Conservation (phyloP, 441 rosid species). For the Eutrema salsugineum region DNA sequence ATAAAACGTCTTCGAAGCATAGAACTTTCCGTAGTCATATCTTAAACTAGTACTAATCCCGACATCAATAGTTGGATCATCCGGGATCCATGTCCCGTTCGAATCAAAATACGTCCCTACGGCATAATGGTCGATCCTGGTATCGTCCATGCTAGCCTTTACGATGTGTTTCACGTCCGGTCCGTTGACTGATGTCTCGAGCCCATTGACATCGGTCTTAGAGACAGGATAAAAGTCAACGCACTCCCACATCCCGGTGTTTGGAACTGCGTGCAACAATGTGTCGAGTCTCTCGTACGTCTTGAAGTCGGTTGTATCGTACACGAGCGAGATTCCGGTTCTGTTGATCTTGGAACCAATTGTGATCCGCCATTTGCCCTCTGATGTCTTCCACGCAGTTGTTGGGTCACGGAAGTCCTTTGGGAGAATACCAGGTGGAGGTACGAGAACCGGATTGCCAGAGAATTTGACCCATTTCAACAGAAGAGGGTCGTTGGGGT, state of each 20-base stretch:
- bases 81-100: constrained; percentile 63
- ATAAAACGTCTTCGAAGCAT: constrained; percentile 90
- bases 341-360: constrained; percentile 69
- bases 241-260: constrained; percentile 98
- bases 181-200: constrained; percentile 70
- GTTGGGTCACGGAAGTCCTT: constrained; percentile 93
- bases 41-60: constrained; percentile 65
- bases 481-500: constrained; percentile 76
- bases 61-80: constrained; percentile 65
- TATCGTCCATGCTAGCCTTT: constrained; percentile 82
- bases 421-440: constrained; percentile 59
- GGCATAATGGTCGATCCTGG: constrained; percentile 78
- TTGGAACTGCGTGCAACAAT: constrained; percentile 56
- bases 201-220: constrained; percentile 35
- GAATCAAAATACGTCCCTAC: constrained; percentile 71
- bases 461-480: constrained; percentile 73
- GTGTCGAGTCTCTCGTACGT: constrained; percentile 41
- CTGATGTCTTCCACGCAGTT: constrained; percentile 75
- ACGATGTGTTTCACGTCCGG: constrained; percentile 72
- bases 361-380: constrained; percentile 74
- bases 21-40: constrained; percentile 85
- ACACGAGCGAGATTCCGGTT: constrained; percentile 72
- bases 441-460: constrained; percentile 68
- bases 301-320: constrained; percentile 70
- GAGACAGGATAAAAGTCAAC: constrained; percentile 88